Conservation (phyloP, 75 land plant species). For the Sequoia sempervirens region DNA sequence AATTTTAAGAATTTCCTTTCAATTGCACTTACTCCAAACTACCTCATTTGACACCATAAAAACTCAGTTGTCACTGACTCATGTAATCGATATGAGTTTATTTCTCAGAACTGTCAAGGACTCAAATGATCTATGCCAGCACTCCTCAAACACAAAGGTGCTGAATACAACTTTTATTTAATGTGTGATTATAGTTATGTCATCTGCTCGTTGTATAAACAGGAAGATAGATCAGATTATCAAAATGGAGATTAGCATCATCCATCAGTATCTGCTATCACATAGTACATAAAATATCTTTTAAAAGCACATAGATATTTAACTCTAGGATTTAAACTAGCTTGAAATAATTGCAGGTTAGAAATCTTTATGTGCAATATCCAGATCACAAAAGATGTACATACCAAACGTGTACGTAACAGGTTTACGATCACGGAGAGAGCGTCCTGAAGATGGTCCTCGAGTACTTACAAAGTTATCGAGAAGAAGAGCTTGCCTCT, state of each 20-base stretch:
- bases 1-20: background rate
- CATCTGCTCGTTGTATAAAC: background rate
- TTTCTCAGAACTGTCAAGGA: background rate
- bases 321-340: background rate
- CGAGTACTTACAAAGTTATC: conserved; percentile 55
- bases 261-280: background rate
- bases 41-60: background rate
- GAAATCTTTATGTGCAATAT: background rate
- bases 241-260: background rate
- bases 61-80: background rate
- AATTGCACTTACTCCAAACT: background rate
- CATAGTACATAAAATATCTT: background rate
- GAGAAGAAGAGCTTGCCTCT: conserved; percentile 89
- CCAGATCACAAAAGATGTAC: background rate
- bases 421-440: conserved; percentile 91
- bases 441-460: conserved; percentile 68
- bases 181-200: background rate
- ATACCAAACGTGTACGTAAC: conserved; percentile 98
- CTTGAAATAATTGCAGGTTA: background rate
- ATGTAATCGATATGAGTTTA: background rate
- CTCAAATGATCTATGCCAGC: background rate
- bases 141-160: background rate
- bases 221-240: background rate
- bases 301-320: background rate
- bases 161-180: background rate